These are phyloP conservation scores for Botryotinia calthae DNA, from an alignment of 2,329 filamentous ascomycete genomes.

Conservation along the genomic window DNA sequence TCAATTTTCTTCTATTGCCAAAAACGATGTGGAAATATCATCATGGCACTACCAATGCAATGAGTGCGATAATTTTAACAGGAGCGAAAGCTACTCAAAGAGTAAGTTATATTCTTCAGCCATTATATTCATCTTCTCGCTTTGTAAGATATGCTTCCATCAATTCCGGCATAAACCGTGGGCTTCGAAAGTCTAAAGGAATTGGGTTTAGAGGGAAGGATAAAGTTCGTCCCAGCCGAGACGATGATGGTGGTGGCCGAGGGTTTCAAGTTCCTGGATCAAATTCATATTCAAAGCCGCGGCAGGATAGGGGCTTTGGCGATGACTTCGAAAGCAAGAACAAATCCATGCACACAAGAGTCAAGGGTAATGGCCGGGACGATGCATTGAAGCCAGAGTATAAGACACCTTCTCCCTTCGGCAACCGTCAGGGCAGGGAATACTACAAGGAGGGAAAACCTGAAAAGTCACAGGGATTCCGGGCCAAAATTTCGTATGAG, in stretches of 20 bases:
- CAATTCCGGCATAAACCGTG: constrained; percentile 66
- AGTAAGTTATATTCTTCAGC: constrained; percentile 1
- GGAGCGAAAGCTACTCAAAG: constrained; percentile 22
- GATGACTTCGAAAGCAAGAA: neutral
- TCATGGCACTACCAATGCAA: constrained; percentile 24
- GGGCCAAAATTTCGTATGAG: neutral
- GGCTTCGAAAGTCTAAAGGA: constrained; percentile 54
- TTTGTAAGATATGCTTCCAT: constrained; percentile 53
- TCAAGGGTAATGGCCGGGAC: neutral
- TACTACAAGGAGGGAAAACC: neutral
- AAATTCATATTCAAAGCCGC: neutral
- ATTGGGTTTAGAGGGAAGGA: constrained; percentile 34
- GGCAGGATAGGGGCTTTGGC: neutral
- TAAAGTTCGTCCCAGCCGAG: constrained; percentile 12
- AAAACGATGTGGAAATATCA: neutral
- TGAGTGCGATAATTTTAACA: constrained; percentile 28
- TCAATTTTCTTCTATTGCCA: neutral
- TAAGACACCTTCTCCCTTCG: neutral
- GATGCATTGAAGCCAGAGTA: neutral
- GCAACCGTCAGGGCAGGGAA: neutral
- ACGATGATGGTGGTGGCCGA: neutral
- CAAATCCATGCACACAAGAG: neutral
- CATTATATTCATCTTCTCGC: constrained; percentile 19
- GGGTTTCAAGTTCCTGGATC: constrained; percentile 3
- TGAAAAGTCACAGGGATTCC: neutral